These are phyloP conservation scores for Leptodermis oblonga DNA, from an alignment of 257 asterid genomes.

Conservation along the genomic window DNA sequence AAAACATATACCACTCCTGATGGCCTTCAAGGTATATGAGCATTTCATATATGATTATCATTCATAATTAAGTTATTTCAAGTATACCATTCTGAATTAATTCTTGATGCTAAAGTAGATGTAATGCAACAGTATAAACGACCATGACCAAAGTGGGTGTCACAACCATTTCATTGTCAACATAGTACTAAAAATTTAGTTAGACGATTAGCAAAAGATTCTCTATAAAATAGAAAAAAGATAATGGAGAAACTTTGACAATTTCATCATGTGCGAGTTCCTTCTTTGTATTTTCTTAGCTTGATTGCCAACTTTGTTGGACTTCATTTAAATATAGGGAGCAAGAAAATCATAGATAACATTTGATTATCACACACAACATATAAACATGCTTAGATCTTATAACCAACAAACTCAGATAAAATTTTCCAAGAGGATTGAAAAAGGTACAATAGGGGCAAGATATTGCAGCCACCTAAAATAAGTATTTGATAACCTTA, in stretches of 20 bases:
- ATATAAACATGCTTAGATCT: background rate
- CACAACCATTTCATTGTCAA: background rate
- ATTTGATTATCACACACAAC: background rate
- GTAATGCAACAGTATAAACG: background rate
- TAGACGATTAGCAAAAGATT: slow-evolving; percentile 1
- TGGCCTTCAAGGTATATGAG: background rate
- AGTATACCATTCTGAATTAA: background rate
- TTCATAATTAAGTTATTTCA: background rate
- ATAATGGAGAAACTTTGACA: slow-evolving; percentile 48
- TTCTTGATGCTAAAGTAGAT: background rate
- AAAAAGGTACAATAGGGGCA: slow-evolving; percentile 65
- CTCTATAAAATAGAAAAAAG: slow-evolving; percentile 5
- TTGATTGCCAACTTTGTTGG: slow-evolving; percentile 51
- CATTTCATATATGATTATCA: background rate
- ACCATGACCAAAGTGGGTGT: background rate
- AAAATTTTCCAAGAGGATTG: slow-evolving; percentile 11
- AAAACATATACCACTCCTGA: background rate
- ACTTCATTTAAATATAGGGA: slow-evolving; percentile 56
- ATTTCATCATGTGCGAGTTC: slow-evolving; percentile 66
- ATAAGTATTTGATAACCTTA: slow-evolving; percentile 55
- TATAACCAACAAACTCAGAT: slow-evolving; percentile 9
- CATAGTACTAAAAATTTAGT: background rate
- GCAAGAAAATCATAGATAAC: background rate
- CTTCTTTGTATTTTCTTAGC: slow-evolving; percentile 69
- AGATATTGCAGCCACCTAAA: slow-evolving; percentile 75